Conservation (phyloP, 2,329 filamentous ascomycete genomes). For the Pestalotiopsis sp. region DNA sequence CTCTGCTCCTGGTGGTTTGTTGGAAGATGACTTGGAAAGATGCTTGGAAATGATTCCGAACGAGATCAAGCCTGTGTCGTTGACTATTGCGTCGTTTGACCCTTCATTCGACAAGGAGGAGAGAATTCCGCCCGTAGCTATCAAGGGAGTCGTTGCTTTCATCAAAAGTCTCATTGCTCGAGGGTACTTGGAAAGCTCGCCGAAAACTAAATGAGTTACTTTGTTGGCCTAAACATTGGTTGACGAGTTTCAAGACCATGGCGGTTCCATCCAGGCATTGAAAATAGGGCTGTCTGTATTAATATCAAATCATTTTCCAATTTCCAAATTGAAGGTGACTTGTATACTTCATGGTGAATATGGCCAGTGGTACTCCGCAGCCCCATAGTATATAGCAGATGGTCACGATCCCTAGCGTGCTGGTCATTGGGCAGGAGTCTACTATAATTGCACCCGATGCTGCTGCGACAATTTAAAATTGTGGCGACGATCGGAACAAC, state of each 20-base stretch:
- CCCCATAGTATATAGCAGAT: slow-evolving; percentile 50
- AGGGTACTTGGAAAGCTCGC: background rate
- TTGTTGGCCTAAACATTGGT: no score
- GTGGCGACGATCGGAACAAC: slow-evolving; percentile 60
- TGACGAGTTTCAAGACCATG: no score
- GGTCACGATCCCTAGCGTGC: slow-evolving; percentile 55
- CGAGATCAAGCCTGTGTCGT: background rate
- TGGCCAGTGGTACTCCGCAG: no score
- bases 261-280: no score
- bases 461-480: slow-evolving; percentile 55
- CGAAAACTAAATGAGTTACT: background rate
- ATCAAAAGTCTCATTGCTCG: background rate
- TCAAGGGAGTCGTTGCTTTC: background rate
- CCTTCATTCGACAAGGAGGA: background rate
- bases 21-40: background rate
- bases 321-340: no score
- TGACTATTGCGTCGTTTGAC: background rate
- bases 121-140: background rate
- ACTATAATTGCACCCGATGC: slow-evolving; percentile 67
- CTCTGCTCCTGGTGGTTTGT: background rate
- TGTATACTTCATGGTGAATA: no score
- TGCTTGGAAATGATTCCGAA: background rate
- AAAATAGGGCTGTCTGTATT: no score
- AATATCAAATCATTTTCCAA: no score
- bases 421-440: slow-evolving; percentile 43